A percentile compares a stretch with the other conserved stretches of the same genome.
phyloP scores from a whole-genome alignment of 192 early-diverging fungal genomes.

The Rhizophagus prolifer region DNA sequence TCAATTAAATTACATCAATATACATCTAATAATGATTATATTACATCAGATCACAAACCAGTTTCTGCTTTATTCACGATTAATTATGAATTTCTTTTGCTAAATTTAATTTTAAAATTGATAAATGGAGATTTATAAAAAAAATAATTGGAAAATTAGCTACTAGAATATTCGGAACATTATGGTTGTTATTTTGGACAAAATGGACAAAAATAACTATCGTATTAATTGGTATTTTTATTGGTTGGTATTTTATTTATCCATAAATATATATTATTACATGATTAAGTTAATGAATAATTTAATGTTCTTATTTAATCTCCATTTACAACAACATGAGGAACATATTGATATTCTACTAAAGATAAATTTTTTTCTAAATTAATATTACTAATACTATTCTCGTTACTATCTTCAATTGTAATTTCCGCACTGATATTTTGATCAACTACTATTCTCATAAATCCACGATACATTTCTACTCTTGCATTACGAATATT shows the following conservation, averaged over 20 bases:
- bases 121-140: background rate
- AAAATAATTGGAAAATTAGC: background rate
- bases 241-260: background rate
- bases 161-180: background rate
- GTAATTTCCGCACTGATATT: slow-evolving; percentile 15
- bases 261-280: too few species aligned
- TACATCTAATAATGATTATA: slow-evolving; percentile 40
- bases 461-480: slow-evolving; percentile 32
- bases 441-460: slow-evolving; percentile 28
- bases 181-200: slow-evolving; percentile 26
- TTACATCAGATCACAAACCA: slow-evolving; percentile 45
- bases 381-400: background rate
- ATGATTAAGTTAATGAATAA: too few species aligned
- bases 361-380: background rate
- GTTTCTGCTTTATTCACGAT: slow-evolving; percentile 41
- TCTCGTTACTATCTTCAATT: background rate
- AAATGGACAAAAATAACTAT: background rate
- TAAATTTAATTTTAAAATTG: slow-evolving; percentile 6
- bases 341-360: background rate
- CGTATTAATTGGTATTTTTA: background rate
- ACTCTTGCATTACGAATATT: slow-evolving; percentile 22
- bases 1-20: slow-evolving; percentile 24
- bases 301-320: too few species aligned
- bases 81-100: background rate
- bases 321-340: background rate